Conservation (phyloP, 2,329 filamentous ascomycete species). For the Diaporthe sp. region DNA sequence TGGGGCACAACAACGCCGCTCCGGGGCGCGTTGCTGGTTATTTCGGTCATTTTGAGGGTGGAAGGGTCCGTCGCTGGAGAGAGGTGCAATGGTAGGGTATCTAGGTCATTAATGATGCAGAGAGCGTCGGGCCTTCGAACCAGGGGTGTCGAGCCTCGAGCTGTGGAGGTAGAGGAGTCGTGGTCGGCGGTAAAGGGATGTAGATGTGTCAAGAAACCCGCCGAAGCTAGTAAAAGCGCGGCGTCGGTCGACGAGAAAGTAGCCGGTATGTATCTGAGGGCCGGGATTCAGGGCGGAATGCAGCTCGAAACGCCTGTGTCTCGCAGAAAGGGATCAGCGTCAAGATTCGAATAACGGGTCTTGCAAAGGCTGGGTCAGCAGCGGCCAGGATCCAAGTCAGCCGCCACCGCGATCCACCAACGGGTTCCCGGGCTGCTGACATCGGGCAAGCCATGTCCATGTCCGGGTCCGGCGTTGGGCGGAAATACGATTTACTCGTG, state of each 20-base stretch:
- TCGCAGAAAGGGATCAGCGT: slow-evolving; percentile 6
- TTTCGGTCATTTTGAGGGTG: slow-evolving; percentile 58
- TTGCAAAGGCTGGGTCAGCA: neutral
- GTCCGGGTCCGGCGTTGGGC: neutral
- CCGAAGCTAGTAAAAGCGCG: slow-evolving; percentile 37
- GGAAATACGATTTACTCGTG: too few species aligned
- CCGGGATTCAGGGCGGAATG: neutral
- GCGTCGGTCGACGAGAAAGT: slow-evolving; percentile 7
- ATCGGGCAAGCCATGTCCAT: neutral
- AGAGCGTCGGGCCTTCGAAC: neutral
- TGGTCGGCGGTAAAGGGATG: neutral
- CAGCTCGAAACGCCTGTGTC: slow-evolving; percentile 22
- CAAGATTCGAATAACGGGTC: slow-evolving; percentile 16
- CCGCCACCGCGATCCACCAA: neutral
- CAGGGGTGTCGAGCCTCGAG: slow-evolving; percentile 24
- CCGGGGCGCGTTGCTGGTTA: slow-evolving; percentile 47
- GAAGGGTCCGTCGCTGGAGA: slow-evolving; percentile 29
- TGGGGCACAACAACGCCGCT: slow-evolving; percentile 63
- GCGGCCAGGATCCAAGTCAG: slow-evolving; percentile 2
- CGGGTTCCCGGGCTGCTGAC: neutral
- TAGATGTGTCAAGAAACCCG: slow-evolving; percentile 6
- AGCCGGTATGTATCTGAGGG: neutral
- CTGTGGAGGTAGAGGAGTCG: neutral
- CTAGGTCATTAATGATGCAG: slow-evolving; percentile 43
- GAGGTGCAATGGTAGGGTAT: slow-evolving; percentile 28